Percentiles rank a stretch among this genome's conserved stretches.
phyloP scores from a whole-genome alignment of 2,329 filamentous ascomycete species.

The Lecanicillium sp. region DNA sequence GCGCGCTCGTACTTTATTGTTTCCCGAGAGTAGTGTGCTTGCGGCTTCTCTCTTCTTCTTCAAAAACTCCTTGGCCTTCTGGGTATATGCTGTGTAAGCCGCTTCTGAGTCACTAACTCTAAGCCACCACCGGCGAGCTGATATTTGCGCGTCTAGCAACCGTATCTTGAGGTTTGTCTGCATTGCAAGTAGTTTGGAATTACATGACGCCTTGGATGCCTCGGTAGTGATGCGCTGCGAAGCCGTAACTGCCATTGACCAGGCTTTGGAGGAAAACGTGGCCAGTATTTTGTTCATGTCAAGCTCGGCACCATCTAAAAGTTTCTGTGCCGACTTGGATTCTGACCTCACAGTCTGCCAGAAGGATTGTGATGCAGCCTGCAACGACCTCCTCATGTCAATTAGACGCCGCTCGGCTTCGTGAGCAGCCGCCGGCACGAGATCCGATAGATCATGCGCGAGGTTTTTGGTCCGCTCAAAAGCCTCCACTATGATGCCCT shows the following conservation, averaged over 20 bases:
- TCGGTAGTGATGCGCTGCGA: no score
- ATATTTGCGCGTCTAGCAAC: slow-evolving; percentile 45
- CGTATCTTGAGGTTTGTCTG: slow-evolving; percentile 34
- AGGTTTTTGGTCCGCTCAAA: slow-evolving; percentile 35
- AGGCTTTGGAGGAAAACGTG: neutral
- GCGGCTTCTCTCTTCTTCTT: slow-evolving; percentile 26
- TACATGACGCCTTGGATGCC: no score
- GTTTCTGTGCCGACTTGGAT: slow-evolving; percentile 1
- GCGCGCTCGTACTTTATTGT: no score
- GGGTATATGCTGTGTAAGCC: slow-evolving; percentile 36
- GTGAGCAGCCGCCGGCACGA: slow-evolving; percentile 30
- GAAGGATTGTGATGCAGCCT: slow-evolving; percentile 20
- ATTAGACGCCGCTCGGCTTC: slow-evolving; percentile 28
- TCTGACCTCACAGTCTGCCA: slow-evolving; percentile 9
- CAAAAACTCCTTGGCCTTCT: slow-evolving; percentile 36
- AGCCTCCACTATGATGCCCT: slow-evolving; percentile 33
- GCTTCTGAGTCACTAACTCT: slow-evolving; percentile 40
- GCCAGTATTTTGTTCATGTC: neutral
- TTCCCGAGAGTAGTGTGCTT: slow-evolving; percentile 13
- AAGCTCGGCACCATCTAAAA: slow-evolving; percentile 1
- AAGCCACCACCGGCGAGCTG: slow-evolving; percentile 49
- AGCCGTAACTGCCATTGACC: neutral
- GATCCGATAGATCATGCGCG: slow-evolving; percentile 30
- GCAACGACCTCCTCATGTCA: slow-evolving; percentile 23
- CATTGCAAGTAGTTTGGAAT: slow-evolving; percentile 13